Conservation (phyloP, 495 filamentous ascomycete species). For the Lophiotrema nucula region DNA sequence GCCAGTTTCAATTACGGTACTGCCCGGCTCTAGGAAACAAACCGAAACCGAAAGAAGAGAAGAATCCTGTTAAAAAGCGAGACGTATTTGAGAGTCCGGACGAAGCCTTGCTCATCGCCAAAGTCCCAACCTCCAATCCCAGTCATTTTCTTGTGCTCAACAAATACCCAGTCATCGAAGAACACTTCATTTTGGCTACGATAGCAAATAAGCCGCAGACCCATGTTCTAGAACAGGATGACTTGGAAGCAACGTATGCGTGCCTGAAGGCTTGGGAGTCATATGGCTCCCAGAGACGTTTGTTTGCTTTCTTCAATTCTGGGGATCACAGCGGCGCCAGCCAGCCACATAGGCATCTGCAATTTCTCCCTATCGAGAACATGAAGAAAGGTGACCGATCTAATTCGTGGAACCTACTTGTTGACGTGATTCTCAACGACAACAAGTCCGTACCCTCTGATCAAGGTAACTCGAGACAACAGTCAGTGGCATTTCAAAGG, state of each 20-base stretch:
- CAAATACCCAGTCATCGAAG: conserved; percentile 75
- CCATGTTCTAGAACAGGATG: conserved; percentile 61
- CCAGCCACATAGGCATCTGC: conserved; percentile 77
- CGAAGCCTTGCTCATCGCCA: conserved; percentile 59
- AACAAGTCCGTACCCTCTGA: not conserved
- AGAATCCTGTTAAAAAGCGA: conserved; percentile 47
- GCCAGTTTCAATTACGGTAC: conserved; percentile 77
- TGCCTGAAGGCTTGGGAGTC: conserved; percentile 62
- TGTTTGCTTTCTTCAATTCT: conserved; percentile 85
- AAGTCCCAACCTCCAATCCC: conserved; percentile 50
- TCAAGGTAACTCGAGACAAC: not conserved
- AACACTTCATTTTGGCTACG: conserved; percentile 80
- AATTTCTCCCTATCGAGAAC: conserved; percentile 68
- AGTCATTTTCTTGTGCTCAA: conserved; percentile 72
- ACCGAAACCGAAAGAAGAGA: conserved; percentile 51
- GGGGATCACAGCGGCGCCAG: conserved; percentile 74
- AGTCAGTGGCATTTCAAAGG: not conserved
- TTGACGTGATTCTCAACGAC: conserved; percentile 29
- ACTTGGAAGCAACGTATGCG: conserved; percentile 63
- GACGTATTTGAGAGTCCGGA: conserved; percentile 74
- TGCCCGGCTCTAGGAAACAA: conserved; percentile 75
- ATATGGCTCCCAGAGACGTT: conserved; percentile 28
- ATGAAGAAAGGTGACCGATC: conserved; percentile 57
- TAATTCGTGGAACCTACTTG: conserved; percentile 54
- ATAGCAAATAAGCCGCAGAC: conserved; percentile 65